Evolutionary conservation across 441 rosid genomes (phyloP).

Genomic region (Pelargonium australe): DNA sequence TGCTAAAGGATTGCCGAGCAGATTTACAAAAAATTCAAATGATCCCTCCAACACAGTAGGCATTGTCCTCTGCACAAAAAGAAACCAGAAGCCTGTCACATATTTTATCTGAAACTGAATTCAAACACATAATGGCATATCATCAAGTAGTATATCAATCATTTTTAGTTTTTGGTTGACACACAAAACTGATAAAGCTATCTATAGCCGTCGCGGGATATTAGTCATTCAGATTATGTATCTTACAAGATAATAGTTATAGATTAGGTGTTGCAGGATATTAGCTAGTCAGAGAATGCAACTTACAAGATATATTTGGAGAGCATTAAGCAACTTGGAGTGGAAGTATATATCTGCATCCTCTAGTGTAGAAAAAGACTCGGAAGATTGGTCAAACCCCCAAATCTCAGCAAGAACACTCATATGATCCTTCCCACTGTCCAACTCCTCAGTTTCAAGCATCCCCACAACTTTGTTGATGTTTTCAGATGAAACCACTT

Average conservation of each 20-base stretch:
- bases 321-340: conserved; percentile 71
- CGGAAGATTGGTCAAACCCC: conserved; percentile 41
- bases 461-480: conserved; percentile 27
- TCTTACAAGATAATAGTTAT: background rate
- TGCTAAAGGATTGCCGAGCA: conserved; percentile 46
- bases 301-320: conserved; percentile 67
- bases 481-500: conserved; percentile 30
- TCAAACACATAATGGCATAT: conserved; percentile 7
- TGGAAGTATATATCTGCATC: conserved; percentile 58
- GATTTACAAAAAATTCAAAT: conserved; percentile 70
- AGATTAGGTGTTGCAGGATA: background rate
- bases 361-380: conserved; percentile 31
- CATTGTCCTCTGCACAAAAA: conserved; percentile 54
- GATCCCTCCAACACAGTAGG: conserved; percentile 74
- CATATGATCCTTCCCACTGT: conserved; percentile 37
- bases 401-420: conserved; percentile 57
- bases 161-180: background rate
- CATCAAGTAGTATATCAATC: conserved; percentile 5
- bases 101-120: conserved; percentile 4
- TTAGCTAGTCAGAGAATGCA: conserved; percentile 11
- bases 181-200: background rate
- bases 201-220: too few relatives aligned
- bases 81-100: conserved; percentile 22
- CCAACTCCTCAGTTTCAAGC: conserved; percentile 33
- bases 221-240: too few relatives aligned